Percentiles rank a stretch among this genome's conserved stretches.
Evolutionary conservation across 768 basidiomycete genomes (phyloP).

Genomic region (Lactarius tabidus): DNA sequence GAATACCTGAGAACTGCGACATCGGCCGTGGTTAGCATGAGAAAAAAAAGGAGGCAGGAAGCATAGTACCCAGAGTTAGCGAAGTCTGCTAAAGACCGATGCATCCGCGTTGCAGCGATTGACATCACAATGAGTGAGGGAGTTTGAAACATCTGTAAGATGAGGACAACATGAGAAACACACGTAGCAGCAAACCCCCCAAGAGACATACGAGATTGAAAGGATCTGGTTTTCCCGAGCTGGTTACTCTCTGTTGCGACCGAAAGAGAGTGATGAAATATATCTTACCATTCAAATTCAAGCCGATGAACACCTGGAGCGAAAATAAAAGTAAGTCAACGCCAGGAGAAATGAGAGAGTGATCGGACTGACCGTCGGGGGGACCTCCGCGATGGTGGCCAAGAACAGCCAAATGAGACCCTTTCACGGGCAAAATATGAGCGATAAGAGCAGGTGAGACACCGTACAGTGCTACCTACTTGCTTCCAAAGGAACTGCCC

Average conservation of each 20-base stretch:
- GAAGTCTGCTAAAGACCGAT: background rate
- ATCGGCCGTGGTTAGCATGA: no score
- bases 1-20: no score
- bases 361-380: background rate
- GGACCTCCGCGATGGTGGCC: slow-evolving; percentile 1
- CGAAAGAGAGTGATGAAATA: no score
- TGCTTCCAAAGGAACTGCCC: slow-evolving; percentile 8
- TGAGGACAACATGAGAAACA: no score
- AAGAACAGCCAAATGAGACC: background rate
- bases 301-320: background rate
- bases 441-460: background rate
- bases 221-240: background rate
- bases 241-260: background rate
- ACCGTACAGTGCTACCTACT: slow-evolving; percentile 4
- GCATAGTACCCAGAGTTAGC: background rate
- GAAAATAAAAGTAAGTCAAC: background rate
- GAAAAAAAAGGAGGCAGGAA: background rate
- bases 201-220: background rate
- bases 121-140: background rate
- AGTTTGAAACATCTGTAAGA: background rate
- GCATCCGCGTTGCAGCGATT: no score
- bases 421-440: background rate
- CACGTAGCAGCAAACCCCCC: no score
- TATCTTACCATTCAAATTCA: slow-evolving; percentile 4
- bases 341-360: background rate